Percentiles rank a stretch among this genome's conserved stretches.
Conservation (phyloP, 306 rosid species). For the Casuarina glauca region DNA sequence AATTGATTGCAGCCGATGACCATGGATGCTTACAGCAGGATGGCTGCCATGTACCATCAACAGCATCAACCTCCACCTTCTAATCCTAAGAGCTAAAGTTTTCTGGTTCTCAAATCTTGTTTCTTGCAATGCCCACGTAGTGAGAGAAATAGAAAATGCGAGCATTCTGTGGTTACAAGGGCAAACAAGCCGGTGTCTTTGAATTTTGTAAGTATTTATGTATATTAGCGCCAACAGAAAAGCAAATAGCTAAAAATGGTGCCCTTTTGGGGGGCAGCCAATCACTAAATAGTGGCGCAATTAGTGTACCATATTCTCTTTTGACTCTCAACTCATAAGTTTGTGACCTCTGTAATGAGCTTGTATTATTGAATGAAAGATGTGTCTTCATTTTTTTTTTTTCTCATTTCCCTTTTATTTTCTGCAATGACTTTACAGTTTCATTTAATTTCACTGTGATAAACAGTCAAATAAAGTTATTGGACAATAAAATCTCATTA, state of each 20-base stretch:
- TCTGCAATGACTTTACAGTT: no score
- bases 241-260: neutral
- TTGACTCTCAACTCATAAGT: neutral
- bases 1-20: conserved; percentile 64
- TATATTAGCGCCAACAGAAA: neutral
- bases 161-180: neutral
- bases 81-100: conserved; percentile 56
- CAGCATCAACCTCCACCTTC: conserved; percentile 61
- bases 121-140: neutral
- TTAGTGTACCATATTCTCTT: neutral
- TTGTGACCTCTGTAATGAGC: neutral
- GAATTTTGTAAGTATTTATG: neutral
- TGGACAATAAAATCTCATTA: no score
- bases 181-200: neutral
- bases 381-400: neutral
- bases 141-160: neutral
- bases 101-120: neutral
- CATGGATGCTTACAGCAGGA: conserved; percentile 70
- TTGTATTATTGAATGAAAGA: neutral
- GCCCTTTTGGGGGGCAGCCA: neutral
- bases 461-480: no score
- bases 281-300: neutral
- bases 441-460: no score
- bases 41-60: conserved; percentile 81
- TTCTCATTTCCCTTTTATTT: neutral